A percentile compares a stretch with the other conserved stretches of the same genome.
These are phyloP conservation scores for Talaromyces islandicus DNA, from an alignment of 2,329 filamentous ascomycete genomes.

Conservation along the genomic window DNA sequence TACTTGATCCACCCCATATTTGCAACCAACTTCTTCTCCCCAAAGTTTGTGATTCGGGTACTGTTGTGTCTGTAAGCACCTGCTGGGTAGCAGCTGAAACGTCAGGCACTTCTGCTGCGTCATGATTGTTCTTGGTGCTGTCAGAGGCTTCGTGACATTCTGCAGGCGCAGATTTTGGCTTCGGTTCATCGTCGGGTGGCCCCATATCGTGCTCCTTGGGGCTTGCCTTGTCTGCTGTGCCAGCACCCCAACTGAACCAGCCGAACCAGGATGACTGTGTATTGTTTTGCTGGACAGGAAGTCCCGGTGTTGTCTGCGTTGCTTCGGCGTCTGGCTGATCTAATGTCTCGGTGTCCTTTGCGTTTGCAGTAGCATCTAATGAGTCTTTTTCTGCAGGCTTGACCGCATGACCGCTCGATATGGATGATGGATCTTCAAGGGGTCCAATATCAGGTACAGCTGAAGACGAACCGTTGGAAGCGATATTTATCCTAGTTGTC, in stretches of 20 bases:
- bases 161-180: conserved; percentile 10
- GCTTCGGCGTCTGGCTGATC: background rate
- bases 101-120: background rate
- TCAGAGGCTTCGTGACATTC: conserved; percentile 13
- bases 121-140: conserved; percentile 3
- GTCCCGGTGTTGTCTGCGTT: background rate
- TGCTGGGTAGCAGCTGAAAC: background rate
- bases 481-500: conserved; percentile 41
- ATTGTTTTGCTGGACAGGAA: background rate
- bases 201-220: conserved; percentile 11
- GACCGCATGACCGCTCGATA: conserved; percentile 15
- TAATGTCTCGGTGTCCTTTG: background rate
- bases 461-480: conserved; percentile 33
- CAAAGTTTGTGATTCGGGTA: conserved; percentile 14
- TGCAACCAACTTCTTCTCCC: conserved; percentile 41
- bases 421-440: conserved; percentile 10
- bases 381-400: background rate
- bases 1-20: conserved; percentile 33
- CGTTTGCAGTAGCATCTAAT: background rate
- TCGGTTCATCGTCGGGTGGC: conserved; percentile 14
- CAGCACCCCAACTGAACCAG: conserved; percentile 10
- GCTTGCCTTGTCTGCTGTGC: background rate
- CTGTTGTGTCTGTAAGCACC: conserved; percentile 4
- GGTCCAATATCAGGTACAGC: conserved; percentile 17
- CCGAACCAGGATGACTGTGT: conserved; percentile 16